Evolutionary conservation across 176 grass and related monocot species (phyloP).

Genomic region (Avena atlantica): DNA sequence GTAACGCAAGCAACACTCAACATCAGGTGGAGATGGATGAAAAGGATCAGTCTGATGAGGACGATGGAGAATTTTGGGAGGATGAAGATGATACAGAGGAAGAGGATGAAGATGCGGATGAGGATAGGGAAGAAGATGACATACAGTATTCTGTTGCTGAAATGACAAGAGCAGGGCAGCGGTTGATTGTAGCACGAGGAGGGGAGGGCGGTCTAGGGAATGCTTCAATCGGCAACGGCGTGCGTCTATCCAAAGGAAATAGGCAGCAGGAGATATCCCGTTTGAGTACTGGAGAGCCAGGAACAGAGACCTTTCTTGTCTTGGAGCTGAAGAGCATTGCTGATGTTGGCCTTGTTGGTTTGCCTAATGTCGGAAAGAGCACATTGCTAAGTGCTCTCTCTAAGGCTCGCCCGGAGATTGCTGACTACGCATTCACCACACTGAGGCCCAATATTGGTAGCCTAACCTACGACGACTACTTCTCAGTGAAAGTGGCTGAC

Average conservation of each 20-base stretch:
- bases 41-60: conserved; percentile 37
- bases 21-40: conserved; percentile 32
- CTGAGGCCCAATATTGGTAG: conserved; percentile 80
- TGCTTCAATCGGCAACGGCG: conserved; percentile 52
- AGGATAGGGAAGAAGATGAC: conserved; percentile 41
- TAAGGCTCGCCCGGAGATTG: conserved; percentile 70
- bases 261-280: conserved; percentile 45
- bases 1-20: neutral
- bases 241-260: conserved; percentile 42
- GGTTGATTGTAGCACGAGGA: conserved; percentile 65
- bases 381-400: conserved; percentile 80
- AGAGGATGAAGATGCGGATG: neutral
- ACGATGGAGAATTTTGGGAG: conserved; percentile 50
- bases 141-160: conserved; percentile 72
- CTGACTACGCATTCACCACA: conserved; percentile 85
- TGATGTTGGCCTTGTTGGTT: conserved; percentile 83
- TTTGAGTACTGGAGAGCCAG: conserved; percentile 51
- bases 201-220: conserved; percentile 46
- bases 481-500: conserved; percentile 82
- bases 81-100: conserved; percentile 23
- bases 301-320: conserved; percentile 75
- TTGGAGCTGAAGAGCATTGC: conserved; percentile 93
- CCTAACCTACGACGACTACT: conserved; percentile 71
- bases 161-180: conserved; percentile 79
- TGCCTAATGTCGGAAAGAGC: conserved; percentile 91